Base-by-base conservation (phyloP, 163 green algal species). In the Scenedesmus sp. region DNA sequence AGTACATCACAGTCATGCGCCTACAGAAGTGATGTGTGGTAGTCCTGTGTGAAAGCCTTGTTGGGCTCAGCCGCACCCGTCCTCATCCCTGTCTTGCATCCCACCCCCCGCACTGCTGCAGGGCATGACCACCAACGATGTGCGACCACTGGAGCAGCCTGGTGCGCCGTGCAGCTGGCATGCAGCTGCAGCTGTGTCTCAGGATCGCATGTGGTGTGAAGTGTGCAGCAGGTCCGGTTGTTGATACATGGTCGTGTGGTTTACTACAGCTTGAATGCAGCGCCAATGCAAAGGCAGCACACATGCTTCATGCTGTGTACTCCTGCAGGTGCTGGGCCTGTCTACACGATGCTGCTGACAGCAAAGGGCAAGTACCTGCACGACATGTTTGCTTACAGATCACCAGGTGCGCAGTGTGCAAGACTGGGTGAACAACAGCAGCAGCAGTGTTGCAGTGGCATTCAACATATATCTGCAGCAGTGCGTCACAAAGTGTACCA, bases 71-170 rank as follows among this genome's bases (percentile, higher is more conserved):
- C n/a, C n/a, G n/a, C n/a, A n/a, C n/a, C n/a, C n/a, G n/a, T n/a
- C n/a, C n/a, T n/a, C n/a, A n/a, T n/a, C n/a, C n/a, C n/a, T n/a
- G n/a, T n/a, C n/a, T n/a, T n/a, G n/a, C n/a, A n/a, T n/a, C n/a
- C n/a, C n/a, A n/a, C n/a, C n/a, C n/a, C n/a, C n/a, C n/a, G n/a
- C n/a, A n/a, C n/a, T n/a, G n/a, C n/a, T 33, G 35, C 95, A 98
- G 96, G 96, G 95, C 15, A 89, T 98, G 33, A 89, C 97, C 0
- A 98, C 96, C 1, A 98, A 98, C 73, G 97, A 98, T 68, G 86
- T 97, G 13, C 70, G 90, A 0, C 43, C 79, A 2, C 76, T 98
- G 42, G 91, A 94, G 12, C 35, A 87, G 1, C 81, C 84, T 72
- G 92, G 93, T 94, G 22, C 10, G 44, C 0, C 18, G 33, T 15